Conservation (phyloP, 2,329 filamentous ascomycete genomes). For the Colletotrichum karsti region DNA sequence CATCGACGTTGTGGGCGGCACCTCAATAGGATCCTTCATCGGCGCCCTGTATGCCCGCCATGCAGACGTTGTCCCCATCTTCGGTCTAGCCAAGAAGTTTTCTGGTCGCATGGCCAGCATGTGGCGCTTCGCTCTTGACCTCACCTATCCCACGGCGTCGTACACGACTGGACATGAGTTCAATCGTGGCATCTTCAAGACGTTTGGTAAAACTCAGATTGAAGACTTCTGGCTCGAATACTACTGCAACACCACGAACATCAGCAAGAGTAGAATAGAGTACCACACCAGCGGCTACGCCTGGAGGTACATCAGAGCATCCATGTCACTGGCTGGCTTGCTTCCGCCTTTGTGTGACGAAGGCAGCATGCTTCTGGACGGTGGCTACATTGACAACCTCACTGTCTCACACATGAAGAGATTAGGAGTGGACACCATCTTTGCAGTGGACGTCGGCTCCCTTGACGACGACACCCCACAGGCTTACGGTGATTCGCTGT, state of each 20-base stretch:
- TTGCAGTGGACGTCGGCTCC: constrained; percentile 93
- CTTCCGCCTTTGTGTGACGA: constrained; percentile 96
- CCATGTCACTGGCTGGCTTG: constrained; percentile 94
- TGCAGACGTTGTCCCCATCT: constrained; percentile 96
- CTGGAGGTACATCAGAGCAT: constrained; percentile 95
- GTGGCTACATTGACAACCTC: constrained; percentile 96
- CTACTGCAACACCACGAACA: constrained; percentile 99
- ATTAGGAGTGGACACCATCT: constrained; percentile 91
- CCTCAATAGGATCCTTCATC: constrained; percentile 95
- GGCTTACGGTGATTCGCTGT: constrained; percentile 91
- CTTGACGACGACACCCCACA: constrained; percentile 94
- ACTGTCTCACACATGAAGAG: constrained; percentile 98
- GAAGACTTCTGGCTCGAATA: constrained; percentile 99
- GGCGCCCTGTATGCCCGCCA: constrained; percentile 95
- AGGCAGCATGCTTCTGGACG: constrained; percentile 94
- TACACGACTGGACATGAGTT: constrained; percentile 99
- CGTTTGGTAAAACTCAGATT: constrained; percentile 95
- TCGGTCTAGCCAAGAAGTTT: constrained; percentile 96
- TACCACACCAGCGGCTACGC: constrained; percentile 97
- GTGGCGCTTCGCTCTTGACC: constrained; percentile 96
- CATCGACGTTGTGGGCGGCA: constrained; percentile 94
- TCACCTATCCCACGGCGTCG: constrained; percentile 95
- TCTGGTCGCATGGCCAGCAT: constrained; percentile 98
- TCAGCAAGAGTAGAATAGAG: constrained; percentile 90
- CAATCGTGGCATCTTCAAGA: constrained; percentile 98